A percentile compares a stretch with the other conserved stretches of the same genome.
phyloP scores from a whole-genome alignment of 805 yeast species.

The Ogataea methylovora region DNA sequence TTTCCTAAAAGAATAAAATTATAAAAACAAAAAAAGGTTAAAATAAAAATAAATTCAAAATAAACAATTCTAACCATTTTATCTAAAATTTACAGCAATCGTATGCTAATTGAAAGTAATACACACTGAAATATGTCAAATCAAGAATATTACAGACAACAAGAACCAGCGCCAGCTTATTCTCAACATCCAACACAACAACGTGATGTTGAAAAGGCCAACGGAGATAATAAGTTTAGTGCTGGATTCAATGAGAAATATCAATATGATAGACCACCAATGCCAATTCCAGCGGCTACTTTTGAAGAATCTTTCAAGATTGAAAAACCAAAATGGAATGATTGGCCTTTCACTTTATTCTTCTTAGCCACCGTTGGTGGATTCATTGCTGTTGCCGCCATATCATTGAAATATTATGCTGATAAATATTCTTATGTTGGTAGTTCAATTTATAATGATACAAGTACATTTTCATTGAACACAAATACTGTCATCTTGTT shows the following conservation, averaged over 20 bases:
- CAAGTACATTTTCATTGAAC: constrained; percentile 56
- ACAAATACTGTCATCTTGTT: constrained; percentile 69
- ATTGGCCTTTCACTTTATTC: constrained; percentile 61
- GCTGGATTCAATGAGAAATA: not conserved
- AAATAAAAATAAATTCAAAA: too few relatives aligned
- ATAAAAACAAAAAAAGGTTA: too few relatives aligned
- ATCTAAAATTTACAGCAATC: too few relatives aligned
- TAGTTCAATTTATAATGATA: constrained; percentile 46
- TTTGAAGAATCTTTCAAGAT: constrained; percentile 68
- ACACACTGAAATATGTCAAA: too few relatives aligned
- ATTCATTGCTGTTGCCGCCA: constrained; percentile 37
- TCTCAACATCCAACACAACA: too few relatives aligned
- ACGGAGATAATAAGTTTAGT: not conserved
- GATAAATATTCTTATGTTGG: constrained; percentile 50
- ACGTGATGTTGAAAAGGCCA: too few relatives aligned
- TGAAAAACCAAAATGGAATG: constrained; percentile 56
- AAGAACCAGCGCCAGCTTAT: too few relatives aligned
- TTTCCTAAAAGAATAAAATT: too few relatives aligned
- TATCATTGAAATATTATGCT: constrained; percentile 60
- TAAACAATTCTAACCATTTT: too few relatives aligned
- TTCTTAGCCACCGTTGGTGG: constrained; percentile 41
- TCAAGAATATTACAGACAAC: too few relatives aligned
- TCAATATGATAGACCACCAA: constrained; percentile 16
- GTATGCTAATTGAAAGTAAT: too few relatives aligned
- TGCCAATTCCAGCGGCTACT: constrained; percentile 24